A percentile compares a stretch with the other conserved stretches of the same genome.
These are phyloP conservation scores for Ceratopteris richardii DNA, from an alignment of 75 land plant species.

Conservation along the genomic window DNA sequence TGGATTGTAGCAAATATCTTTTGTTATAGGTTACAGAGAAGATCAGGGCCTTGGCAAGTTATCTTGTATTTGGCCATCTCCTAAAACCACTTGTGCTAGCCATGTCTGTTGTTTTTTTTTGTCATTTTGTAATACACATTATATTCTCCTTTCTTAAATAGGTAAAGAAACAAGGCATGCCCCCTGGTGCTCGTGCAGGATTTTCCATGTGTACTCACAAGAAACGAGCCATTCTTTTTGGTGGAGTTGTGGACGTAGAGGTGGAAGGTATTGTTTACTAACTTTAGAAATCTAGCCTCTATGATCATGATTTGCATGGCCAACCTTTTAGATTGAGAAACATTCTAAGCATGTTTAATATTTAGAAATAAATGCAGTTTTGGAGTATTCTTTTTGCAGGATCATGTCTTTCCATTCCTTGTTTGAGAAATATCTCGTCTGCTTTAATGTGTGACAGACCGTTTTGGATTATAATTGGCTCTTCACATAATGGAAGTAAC, in stretches of 20 bases:
- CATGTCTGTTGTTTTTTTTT: too few species aligned
- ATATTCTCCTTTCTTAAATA: too few species aligned
- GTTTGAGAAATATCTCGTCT: too few species aligned
- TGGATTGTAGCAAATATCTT: too few species aligned
- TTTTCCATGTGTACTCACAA: constrained; percentile 97
- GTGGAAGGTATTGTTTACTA: constrained; percentile 46
- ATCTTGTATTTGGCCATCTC: too few species aligned
- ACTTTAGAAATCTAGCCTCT: neutral
- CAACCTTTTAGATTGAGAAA: neutral
- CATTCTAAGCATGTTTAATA: neutral
- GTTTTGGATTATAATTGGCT: too few species aligned
- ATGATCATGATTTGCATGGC: neutral
- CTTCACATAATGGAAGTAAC: too few species aligned
- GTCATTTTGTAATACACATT: too few species aligned
- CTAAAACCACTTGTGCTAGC: too few species aligned
- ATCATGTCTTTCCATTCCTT: neutral
- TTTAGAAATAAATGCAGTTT: neutral
- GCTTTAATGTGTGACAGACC: too few species aligned
- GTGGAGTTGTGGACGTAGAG: constrained; percentile 96
- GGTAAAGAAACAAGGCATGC: constrained; percentile 96
- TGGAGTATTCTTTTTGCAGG: neutral
- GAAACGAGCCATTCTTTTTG: constrained; percentile 91
- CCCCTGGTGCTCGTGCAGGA: constrained; percentile 98
- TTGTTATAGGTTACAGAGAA: too few species aligned
- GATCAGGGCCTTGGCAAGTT: too few species aligned